A percentile compares a stretch with the other conserved stretches of the same genome.
These are phyloP conservation scores for Clitopilus passeckerianus DNA, from an alignment of 768 basidiomycete genomes.

Conservation along the genomic window DNA sequence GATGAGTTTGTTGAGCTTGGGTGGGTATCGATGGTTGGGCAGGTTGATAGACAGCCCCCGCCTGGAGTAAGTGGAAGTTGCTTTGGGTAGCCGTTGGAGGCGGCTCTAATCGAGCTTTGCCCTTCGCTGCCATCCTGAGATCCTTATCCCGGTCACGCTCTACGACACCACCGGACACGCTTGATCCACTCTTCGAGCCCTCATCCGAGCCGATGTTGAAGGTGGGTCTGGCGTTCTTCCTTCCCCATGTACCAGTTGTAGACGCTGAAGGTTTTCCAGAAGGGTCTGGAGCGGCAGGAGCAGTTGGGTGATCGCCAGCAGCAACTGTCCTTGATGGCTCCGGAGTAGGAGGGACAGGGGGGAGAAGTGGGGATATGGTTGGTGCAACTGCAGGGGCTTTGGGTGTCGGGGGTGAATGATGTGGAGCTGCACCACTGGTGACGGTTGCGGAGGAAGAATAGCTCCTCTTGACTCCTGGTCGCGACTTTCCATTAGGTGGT, in stretches of 20 bases:
- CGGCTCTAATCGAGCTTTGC: constrained; percentile 1
- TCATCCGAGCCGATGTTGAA: constrained; percentile 62
- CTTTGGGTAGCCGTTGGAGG: background rate
- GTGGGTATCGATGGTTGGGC: constrained; percentile 6
- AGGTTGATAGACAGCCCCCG: constrained; percentile 6
- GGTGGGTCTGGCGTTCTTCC: constrained; percentile 20
- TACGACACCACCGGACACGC: constrained; percentile 14
- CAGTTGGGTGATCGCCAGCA: background rate
- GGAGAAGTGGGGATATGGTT: no score
- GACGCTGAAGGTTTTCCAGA: background rate
- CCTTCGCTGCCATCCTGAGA: constrained; percentile 1
- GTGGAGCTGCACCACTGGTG: background rate
- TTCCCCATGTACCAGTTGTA: constrained; percentile 1
- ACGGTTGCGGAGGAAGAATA: background rate
- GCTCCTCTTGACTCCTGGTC: background rate
- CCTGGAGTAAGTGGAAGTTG: background rate
- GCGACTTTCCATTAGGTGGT: background rate
- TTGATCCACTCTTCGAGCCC: constrained; percentile 30
- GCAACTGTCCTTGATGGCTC: no score
- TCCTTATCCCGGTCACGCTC: background rate
- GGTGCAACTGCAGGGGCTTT: background rate
- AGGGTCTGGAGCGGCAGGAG: background rate
- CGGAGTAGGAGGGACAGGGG: no score
- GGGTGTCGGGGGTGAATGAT: background rate
- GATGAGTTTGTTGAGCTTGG: background rate